These are phyloP conservation scores for Kuraishia cidri DNA, from an alignment of 805 yeast species.

Conservation along the genomic window DNA sequence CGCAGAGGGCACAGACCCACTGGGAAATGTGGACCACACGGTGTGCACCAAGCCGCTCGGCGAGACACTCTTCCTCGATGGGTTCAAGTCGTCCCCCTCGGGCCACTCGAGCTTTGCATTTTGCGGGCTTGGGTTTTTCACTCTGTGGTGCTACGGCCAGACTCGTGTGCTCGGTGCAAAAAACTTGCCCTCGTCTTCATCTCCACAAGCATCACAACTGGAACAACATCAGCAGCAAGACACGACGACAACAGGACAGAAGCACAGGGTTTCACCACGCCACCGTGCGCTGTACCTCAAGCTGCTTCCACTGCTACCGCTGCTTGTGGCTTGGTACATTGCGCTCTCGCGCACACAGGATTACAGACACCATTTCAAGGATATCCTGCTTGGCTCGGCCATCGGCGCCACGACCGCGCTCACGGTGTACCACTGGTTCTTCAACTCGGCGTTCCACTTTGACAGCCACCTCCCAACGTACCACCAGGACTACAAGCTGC, in stretches of 20 bases:
- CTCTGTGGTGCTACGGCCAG: constrained; percentile 66
- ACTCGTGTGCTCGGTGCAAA: too few relatives aligned
- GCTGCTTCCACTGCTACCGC: constrained; percentile 43
- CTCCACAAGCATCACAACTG: constrained; percentile 65
- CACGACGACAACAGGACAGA: constrained; percentile 80
- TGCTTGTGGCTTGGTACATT: constrained; percentile 61
- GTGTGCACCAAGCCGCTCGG: constrained; percentile 50
- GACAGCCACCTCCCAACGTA: not conserved
- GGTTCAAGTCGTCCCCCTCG: constrained; percentile 76
- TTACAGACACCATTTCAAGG: constrained; percentile 89
- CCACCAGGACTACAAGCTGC: constrained; percentile 1
- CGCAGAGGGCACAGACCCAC: constrained; percentile 44
- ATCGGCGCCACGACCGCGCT: constrained; percentile 51
- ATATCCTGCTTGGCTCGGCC: constrained; percentile 57
- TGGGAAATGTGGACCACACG: constrained; percentile 37
- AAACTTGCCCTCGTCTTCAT: constrained; percentile 44
- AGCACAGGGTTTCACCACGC: constrained; percentile 36
- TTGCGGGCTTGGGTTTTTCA: constrained; percentile 54
- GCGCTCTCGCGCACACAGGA: constrained; percentile 87
- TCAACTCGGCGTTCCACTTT: constrained; percentile 4
- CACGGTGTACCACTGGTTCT: constrained; percentile 15
- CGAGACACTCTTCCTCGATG: constrained; percentile 45
- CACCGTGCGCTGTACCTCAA: constrained; percentile 63
- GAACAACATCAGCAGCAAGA: constrained; percentile 83
- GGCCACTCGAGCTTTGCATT: constrained; percentile 73